Evolutionary conservation across 495 filamentous ascomycete genomes (phyloP).

Genomic region (Hyphodiscus hymeniophilus): DNA sequence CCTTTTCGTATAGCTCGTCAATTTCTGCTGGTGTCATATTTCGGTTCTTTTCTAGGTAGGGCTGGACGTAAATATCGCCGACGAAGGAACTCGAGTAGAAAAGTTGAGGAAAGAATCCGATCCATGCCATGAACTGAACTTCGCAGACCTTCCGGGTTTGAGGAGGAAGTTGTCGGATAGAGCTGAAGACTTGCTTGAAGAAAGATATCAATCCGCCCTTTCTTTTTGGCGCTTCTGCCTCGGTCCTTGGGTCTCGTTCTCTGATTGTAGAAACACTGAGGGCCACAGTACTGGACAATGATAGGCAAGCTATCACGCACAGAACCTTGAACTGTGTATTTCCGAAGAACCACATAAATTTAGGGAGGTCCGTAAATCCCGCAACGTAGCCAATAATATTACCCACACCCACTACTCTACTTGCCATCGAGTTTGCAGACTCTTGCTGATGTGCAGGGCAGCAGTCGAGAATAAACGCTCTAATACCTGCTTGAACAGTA

Average conservation of each 20-base stretch:
- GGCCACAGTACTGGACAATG: constrained; percentile 54
- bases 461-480: constrained; percentile 87
- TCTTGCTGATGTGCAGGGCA: constrained; percentile 85
- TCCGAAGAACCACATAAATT: constrained; percentile 64
- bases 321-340: constrained; percentile 84
- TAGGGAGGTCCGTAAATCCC: constrained; percentile 70
- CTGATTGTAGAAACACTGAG: constrained; percentile 56
- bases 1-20: constrained; percentile 69
- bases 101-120: constrained; percentile 91
- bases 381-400: constrained; percentile 82
- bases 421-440: constrained; percentile 77
- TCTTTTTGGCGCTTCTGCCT: constrained; percentile 48
- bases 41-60: constrained; percentile 65
- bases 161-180: constrained; percentile 64
- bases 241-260: constrained; percentile 72
- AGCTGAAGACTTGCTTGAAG: constrained; percentile 68
- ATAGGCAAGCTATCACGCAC: constrained; percentile 69
- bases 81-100: constrained; percentile 92
- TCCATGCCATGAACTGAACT: constrained; percentile 85
- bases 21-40: constrained; percentile 66
- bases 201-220: constrained; percentile 64
- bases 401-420: constrained; percentile 68
- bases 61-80: constrained; percentile 81
- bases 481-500: constrained; percentile 82
- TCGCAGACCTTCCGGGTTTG: constrained; percentile 77